Evolutionary conservation across 2,329 filamentous ascomycete species (phyloP).

Genomic region (Ceratocystis diversiconidia): DNA sequence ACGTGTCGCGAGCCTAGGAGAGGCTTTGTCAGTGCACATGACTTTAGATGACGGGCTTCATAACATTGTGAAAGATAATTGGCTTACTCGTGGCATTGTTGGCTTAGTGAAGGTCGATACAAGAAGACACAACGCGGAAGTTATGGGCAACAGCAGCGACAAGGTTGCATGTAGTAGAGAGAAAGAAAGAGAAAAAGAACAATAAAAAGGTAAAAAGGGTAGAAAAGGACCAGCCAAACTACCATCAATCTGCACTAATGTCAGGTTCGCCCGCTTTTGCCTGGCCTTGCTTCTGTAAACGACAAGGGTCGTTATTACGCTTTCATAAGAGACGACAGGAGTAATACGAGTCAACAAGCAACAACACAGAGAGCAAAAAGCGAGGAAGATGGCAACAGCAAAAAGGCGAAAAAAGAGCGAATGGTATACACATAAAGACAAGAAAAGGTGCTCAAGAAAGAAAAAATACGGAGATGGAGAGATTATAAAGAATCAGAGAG

Average conservation of each 20-base stretch:
- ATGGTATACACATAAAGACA: background rate
- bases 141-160: background rate
- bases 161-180: background rate
- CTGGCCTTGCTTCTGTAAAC: too few species aligned
- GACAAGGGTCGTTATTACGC: too few species aligned
- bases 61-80: background rate
- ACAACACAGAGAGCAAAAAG: background rate
- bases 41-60: background rate
- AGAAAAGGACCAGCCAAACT: too few species aligned
- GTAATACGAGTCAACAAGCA: too few species aligned
- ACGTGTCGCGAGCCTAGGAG: slow-evolving; percentile 7
- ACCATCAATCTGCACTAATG: too few species aligned
- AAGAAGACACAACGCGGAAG: background rate
- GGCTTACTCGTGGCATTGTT: background rate
- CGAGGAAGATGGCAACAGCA: background rate
- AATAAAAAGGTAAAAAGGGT: background rate
- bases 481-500: background rate
- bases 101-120: background rate
- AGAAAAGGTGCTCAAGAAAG: background rate
- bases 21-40: background rate
- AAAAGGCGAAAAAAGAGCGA: background rate
- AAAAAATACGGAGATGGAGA: background rate
- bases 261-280: too few species aligned
- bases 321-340: too few species aligned
- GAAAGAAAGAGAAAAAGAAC: background rate